phyloP scores from a whole-genome alignment of 345 rosid species.

The Crucihimalaya himalaica region DNA sequence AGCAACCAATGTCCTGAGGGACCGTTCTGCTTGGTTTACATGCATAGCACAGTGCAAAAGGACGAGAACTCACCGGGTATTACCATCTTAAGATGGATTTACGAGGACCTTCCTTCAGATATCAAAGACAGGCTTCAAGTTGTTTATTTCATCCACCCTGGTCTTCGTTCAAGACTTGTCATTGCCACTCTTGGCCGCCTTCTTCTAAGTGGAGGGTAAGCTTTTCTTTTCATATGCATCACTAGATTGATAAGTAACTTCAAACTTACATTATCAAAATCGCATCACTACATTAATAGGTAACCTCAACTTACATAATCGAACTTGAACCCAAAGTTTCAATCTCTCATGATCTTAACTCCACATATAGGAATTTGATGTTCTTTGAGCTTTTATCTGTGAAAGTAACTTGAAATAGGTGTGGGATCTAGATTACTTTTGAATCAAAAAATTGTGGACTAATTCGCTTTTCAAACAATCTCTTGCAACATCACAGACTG shows the following conservation, averaged over 20 bases:
- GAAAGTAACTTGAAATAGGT: not conserved
- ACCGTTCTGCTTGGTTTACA: conserved; percentile 76
- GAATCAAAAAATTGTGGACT: not conserved
- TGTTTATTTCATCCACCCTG: conserved; percentile 85
- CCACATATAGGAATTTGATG: not conserved
- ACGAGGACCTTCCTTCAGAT: conserved; percentile 76
- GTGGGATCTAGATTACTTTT: not conserved
- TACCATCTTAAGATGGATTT: conserved; percentile 89
- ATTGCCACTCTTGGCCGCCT: conserved; percentile 93
- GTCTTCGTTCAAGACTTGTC: conserved; percentile 79
- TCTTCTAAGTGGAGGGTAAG: conserved; percentile 88
- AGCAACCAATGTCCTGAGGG: conserved; percentile 75
- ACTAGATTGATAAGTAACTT: not conserved
- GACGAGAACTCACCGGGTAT: conserved; percentile 86
- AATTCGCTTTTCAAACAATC: not conserved
- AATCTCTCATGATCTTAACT: conserved; percentile 13
- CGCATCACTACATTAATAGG: not conserved
- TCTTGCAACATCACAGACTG: conserved; percentile 46
- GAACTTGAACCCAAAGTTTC: not conserved
- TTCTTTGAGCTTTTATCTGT: not conserved
- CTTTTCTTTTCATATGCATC: conserved; percentile 9
- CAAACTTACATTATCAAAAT: not conserved
- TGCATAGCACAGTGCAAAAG: conserved; percentile 83
- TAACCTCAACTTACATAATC: not conserved
- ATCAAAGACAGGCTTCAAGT: conserved; percentile 78